phyloP scores from a whole-genome alignment of 2,329 filamentous ascomycete species.

The Penicillium rolfsii region DNA sequence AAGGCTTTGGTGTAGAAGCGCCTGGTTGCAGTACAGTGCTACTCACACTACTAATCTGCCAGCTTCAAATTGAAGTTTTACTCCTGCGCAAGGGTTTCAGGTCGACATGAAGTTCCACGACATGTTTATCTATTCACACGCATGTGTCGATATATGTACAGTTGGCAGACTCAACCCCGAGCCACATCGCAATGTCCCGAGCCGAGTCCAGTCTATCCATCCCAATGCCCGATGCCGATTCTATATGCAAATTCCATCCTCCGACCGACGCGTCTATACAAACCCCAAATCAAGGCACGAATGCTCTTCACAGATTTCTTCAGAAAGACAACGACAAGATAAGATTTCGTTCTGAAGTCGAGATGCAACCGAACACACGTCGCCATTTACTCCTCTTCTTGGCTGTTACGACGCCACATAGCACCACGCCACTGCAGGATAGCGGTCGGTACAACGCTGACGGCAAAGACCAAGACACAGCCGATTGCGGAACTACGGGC shows the following conservation, averaged over 20 bases:
- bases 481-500: constrained; percentile 38
- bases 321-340: not conserved
- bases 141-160: constrained; percentile 15
- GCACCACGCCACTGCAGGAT: constrained; percentile 35
- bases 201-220: constrained; percentile 12
- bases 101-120: not conserved
- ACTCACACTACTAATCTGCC: not conserved
- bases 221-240: constrained; percentile 14
- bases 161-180: not conserved
- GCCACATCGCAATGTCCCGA: constrained; percentile 5
- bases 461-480: constrained; percentile 35
- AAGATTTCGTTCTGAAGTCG: not conserved
- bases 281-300: not conserved
- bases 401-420: constrained; percentile 26
- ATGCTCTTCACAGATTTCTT: not conserved
- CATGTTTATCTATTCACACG: not conserved
- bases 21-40: not conserved
- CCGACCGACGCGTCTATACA: not conserved
- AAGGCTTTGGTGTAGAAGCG: not conserved
- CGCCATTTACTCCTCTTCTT: constrained; percentile 13
- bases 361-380: not conserved
- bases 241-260: constrained; percentile 7
- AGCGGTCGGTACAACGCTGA: constrained; percentile 39
- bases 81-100: not conserved
- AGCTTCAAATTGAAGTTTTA: not conserved